Percentiles rank a stretch among this genome's conserved stretches.
Evolutionary conservation across 805 yeast genomes (phyloP).

Genomic region (Candida pini): DNA sequence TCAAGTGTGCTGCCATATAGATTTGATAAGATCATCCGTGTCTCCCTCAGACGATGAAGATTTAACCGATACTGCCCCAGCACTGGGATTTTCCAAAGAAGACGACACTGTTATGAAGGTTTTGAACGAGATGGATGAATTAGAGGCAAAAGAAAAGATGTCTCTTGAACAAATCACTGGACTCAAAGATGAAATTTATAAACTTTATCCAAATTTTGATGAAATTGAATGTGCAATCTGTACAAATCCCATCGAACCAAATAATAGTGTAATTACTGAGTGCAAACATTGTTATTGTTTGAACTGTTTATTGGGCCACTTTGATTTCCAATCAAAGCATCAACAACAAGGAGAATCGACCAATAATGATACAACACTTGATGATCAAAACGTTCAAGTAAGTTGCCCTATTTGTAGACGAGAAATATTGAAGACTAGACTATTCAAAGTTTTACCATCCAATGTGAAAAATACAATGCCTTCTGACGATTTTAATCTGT

Average conservation of each 20-base stretch:
- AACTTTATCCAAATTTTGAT: constrained; percentile 29
- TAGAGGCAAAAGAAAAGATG: constrained; percentile 20
- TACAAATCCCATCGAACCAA: constrained; percentile 51
- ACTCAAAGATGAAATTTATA: constrained; percentile 27
- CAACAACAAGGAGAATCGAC: background rate
- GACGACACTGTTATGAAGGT: constrained; percentile 8
- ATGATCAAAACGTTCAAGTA: constrained; percentile 35
- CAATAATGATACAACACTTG: too few species aligned
- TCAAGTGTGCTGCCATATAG: constrained; percentile 84
- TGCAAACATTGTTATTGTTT: constrained; percentile 83
- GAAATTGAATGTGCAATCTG: constrained; percentile 82
- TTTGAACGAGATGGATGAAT: constrained; percentile 20
- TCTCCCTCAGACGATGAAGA: constrained; percentile 1
- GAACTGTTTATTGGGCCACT: constrained; percentile 66
- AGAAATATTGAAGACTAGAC: constrained; percentile 41
- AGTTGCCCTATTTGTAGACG: constrained; percentile 77
- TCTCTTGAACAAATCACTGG: constrained; percentile 19
- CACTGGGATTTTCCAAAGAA: background rate
- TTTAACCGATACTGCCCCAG: background rate
- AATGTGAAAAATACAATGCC: constrained; percentile 23
- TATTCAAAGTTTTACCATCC: constrained; percentile 35
- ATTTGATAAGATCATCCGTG: constrained; percentile 42
- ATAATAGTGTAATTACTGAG: constrained; percentile 50
- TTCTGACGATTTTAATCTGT: constrained; percentile 2
- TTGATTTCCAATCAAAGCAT: constrained; percentile 52